Conservation (phyloP, 768 basidiomycete genomes). For the Porphyrellus cyaneotinctus region DNA sequence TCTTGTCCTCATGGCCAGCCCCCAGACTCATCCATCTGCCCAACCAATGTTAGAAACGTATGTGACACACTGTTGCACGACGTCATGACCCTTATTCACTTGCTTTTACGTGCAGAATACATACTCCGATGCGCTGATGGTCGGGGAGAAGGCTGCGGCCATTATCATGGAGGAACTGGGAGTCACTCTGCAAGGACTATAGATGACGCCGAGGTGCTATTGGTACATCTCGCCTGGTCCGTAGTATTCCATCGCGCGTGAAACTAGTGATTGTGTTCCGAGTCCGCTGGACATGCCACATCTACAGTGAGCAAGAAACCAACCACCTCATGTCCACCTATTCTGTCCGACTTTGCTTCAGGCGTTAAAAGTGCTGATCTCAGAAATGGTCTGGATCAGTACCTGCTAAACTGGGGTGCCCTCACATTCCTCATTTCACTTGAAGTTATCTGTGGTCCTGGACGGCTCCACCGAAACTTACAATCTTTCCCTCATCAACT, state of each 20-base stretch:
- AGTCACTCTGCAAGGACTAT: neutral
- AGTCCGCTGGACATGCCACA: no score
- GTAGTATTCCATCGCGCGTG: no score
- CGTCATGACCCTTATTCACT: neutral
- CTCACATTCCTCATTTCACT: constrained; percentile 67
- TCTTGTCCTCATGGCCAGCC: neutral
- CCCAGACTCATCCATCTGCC: constrained; percentile 37
- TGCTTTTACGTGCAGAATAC: constrained; percentile 30
- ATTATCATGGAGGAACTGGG: constrained; percentile 53
- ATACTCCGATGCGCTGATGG: constrained; percentile 38
- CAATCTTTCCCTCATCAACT: constrained; percentile 87
- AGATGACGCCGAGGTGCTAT: neutral
- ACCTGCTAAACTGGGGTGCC: constrained; percentile 71
- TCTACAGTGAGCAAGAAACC: no score
- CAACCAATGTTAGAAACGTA: constrained; percentile 23
- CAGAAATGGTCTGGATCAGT: constrained; percentile 75
- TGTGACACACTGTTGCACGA: neutral
- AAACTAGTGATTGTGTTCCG: no score
- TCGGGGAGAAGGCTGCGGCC: constrained; percentile 61
- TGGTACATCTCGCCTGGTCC: no score
- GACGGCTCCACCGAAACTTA: constrained; percentile 58
- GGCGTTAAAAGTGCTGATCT: constrained; percentile 80
- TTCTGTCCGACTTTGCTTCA: constrained; percentile 87
- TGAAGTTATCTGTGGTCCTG: constrained; percentile 48
- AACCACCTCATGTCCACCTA: no score